Evolutionary conservation across 139 green algal genomes (phyloP).

Genomic region (Chlamydomonas sp.): DNA sequence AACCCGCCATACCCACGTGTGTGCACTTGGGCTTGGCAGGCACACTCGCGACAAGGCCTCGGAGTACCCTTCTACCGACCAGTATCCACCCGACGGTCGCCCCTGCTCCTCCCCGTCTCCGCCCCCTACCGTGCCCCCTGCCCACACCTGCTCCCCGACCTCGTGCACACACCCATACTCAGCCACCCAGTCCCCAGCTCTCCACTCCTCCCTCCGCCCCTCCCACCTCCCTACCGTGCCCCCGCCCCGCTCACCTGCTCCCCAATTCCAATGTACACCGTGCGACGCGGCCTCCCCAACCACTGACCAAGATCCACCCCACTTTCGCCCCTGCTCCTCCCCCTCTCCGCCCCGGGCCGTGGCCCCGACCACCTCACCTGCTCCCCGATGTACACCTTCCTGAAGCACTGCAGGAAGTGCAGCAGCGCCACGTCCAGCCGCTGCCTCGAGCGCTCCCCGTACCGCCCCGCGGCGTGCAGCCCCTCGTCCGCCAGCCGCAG

Average conservation of each 20-base stretch:
- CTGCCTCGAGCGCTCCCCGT: constrained; percentile 80
- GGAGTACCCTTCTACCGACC: too few species aligned
- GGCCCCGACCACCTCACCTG: constrained; percentile 63
- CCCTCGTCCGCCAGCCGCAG: constrained; percentile 80
- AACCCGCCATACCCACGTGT: not conserved
- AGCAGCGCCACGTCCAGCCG: constrained; percentile 93
- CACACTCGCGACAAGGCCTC: too few species aligned
- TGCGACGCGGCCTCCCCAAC: not conserved
- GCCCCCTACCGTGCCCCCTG: too few species aligned
- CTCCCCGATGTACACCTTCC: constrained; percentile 97
- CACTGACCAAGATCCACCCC: not conserved
- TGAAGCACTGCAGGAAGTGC: constrained; percentile 96
- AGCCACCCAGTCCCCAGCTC: not conserved
- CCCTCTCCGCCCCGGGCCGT: too few species aligned
- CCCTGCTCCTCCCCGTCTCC: too few species aligned
- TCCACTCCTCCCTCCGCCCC: not conserved
- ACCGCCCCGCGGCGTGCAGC: constrained; percentile 62
- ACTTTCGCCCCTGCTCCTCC: not conserved
- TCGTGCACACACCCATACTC: too few species aligned
- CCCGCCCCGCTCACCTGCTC: not conserved
- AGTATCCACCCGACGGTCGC: too few species aligned
- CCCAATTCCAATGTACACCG: not conserved
- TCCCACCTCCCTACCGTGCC: not conserved
- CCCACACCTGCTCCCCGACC: too few species aligned
- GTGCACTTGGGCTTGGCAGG: not conserved